Evolutionary conservation across 1,284 basidiomycete species (phyloP), one percentile per base, ranked within the genome.

Genomic region (Rhodotorula mucilaginosa): DNA sequence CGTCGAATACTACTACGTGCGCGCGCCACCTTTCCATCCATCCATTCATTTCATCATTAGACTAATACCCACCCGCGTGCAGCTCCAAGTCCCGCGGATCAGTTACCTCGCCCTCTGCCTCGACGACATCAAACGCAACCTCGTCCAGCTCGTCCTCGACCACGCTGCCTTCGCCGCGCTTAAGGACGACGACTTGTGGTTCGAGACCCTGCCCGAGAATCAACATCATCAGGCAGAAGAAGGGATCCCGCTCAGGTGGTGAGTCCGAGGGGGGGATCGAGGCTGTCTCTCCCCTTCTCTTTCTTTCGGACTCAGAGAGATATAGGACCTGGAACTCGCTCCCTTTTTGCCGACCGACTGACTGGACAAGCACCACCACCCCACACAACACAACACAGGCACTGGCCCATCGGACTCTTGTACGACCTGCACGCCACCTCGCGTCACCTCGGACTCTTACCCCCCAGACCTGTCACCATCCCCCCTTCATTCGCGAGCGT

Each of bases 171-270:
- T 87, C 87, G 68, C 56, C 13, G 59, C 44, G 19, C 77, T 92
- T 71, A 90, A 89, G 79, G 91, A 93, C 76, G 89, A 91, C 70
- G 89, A 93, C 61, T 92, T 94, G 90, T 97, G 94, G 94, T 95
- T 97, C 80, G 92, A 96, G 65, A 62, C 67, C 3, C 39, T 44
- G 39, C 39, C 39, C 39, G 39, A 44, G 2, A 34, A 34, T 34
- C 34, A 34, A 5, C 34, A 4, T 8, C 39, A 44, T 10, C 39
- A 44, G 39, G 39, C 39, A 44, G 23, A 65, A 13, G 61, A 88
- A 71, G 89, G 88, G 61, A 86, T 84, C 44, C 82, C 88, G 74
- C 86, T 91, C 79, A 91, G 91, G 82, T 96, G 92, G 93, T 93
- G 73, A 74, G 88, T 83, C 57, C 26, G 26, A 26, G 26, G 26